Conservation (phyloP, 768 basidiomycete genomes). For the Lactarius psammicola region DNA sequence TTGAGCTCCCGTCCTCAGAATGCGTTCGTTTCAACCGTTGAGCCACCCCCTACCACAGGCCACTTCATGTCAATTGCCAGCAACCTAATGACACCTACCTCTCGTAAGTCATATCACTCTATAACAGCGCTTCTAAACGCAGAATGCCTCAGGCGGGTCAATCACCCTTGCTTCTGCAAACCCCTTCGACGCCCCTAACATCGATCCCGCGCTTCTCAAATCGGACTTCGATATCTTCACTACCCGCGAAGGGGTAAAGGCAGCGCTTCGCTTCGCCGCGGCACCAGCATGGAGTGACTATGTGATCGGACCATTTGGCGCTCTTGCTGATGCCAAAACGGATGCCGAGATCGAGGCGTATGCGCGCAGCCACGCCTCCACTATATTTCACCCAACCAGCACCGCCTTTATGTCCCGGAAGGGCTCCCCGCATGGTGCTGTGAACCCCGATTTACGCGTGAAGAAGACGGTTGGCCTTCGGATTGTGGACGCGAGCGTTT, state of each 20-base stretch:
- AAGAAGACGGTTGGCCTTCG: constrained; percentile 46
- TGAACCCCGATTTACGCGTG: constrained; percentile 43
- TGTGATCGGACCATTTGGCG: constrained; percentile 1
- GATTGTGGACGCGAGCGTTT: constrained; percentile 35
- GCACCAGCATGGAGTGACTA: constrained; percentile 15
- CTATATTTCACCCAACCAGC: constrained; percentile 35
- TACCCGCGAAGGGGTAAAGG: constrained; percentile 11
- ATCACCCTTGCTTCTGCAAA: constrained; percentile 31
- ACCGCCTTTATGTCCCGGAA: constrained; percentile 45
- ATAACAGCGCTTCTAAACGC: background rate
- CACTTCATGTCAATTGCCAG: constrained; percentile 27
- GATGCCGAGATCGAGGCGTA: constrained; percentile 30
- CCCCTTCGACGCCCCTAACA: constrained; percentile 32
- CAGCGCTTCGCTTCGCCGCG: background rate
- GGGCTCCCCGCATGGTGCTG: constrained; percentile 39
- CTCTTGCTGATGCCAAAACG: constrained; percentile 1
- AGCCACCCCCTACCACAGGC: constrained; percentile 27
- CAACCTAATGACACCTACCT: constrained; percentile 29
- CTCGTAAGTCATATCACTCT: constrained; percentile 15
- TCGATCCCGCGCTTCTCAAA: constrained; percentile 30
- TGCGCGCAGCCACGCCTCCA: constrained; percentile 23
- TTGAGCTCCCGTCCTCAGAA: constrained; percentile 11
- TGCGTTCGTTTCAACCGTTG: constrained; percentile 2
- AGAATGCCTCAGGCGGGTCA: constrained; percentile 24
- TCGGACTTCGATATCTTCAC: constrained; percentile 14